Evolutionary conservation across 805 yeast species (phyloP).

Genomic region (Hanseniaspora lindneri): DNA sequence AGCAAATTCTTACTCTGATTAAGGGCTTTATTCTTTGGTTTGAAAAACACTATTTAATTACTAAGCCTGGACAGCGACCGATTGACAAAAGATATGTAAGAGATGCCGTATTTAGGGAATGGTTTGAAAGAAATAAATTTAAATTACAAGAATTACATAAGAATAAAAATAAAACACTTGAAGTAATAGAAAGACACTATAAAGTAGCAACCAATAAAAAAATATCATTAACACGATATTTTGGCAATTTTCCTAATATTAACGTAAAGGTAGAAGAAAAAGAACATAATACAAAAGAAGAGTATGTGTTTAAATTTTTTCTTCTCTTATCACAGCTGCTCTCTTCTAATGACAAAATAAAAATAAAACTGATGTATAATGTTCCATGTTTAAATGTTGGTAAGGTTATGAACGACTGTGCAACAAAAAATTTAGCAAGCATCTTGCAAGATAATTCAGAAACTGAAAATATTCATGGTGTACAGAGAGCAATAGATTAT

Average conservation of each 20-base stretch:
- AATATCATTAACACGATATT: background rate
- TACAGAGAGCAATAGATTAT: background rate
- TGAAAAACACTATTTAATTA: constrained; percentile 22
- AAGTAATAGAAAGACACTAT: constrained; percentile 21
- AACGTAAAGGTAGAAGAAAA: background rate
- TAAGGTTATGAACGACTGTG: constrained; percentile 5
- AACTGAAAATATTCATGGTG: background rate
- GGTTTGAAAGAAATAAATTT: background rate
- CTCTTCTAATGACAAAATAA: background rate
- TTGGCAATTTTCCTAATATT: background rate
- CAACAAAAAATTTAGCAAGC: background rate
- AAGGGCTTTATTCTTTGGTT: constrained; percentile 25
- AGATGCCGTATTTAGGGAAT: constrained; percentile 3
- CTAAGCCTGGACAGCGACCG: constrained; percentile 25
- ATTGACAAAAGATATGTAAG: constrained; percentile 18
- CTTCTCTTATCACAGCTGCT: background rate
- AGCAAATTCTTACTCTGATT: constrained; percentile 19
- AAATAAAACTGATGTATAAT: constrained; percentile 1
- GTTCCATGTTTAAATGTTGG: constrained; percentile 8
- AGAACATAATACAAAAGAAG: background rate
- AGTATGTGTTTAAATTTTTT: background rate
- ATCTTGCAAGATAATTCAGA: background rate
- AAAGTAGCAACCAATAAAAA: background rate
- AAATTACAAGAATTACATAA: background rate
- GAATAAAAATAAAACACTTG: background rate